Evolutionary conservation across 768 basidiomycete genomes (phyloP), one percentile per base, ranked within the genome.

Genomic region (Amanita brunnescens): DNA sequence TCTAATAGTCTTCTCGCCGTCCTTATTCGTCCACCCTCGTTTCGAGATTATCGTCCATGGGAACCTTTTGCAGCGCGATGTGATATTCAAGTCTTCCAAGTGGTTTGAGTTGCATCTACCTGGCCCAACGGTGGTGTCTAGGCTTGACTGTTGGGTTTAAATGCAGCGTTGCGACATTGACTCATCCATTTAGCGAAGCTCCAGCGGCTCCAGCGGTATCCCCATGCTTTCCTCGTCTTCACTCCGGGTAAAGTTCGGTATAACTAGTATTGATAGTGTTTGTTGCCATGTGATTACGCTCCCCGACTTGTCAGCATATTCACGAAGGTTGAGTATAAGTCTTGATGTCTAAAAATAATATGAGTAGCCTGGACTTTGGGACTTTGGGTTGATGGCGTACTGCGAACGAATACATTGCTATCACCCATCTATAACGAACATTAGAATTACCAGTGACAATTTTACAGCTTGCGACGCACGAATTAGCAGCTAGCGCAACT

Each of bases 251-350:
- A 12, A 10, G 5, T 12, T 24, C 13, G 24, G 35, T 49, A 9
- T 35, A 12, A 49, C 39, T 23, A 23, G 47, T 38, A 30, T 49
- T 20, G 47, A 49, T 6, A 49, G 12, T 5, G 47, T 49, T 8
- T 37, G 21, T 4, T 39, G 13, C 47, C 47, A 39, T 20, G 47
- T 49, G 6, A 7, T 9, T 14, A 26, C 9, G 9, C 6, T 23
- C n/a, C 34, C 47, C 9, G 44, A 37, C 9, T 9, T 13, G 18
- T 37, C 35, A 9, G 47, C 23, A 29, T 16, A 23, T 34, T 49
- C 47, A 10, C 47, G 47, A 18, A 49, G 37, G 37, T 39, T 49
- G 18, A 49, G 47, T 20, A 49, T 38, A 14, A 49, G 47, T n/a
- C 37, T 32, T 38, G 35, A n/a, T 7, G 47, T 49, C 47, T 49